phyloP scores from a whole-genome alignment of 495 filamentous ascomycete genomes.

The Immersiella caudata region DNA sequence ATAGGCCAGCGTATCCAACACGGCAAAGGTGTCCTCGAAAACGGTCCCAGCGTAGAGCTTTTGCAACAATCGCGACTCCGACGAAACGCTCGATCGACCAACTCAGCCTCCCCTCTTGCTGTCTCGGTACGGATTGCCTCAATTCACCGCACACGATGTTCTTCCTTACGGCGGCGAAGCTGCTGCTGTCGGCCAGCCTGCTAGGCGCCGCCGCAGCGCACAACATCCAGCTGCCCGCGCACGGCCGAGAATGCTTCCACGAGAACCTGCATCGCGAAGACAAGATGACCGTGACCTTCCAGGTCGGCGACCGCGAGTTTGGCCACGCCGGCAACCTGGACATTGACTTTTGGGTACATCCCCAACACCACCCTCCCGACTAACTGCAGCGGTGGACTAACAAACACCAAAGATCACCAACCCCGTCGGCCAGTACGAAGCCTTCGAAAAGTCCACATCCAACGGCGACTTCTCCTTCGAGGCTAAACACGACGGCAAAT shows the following conservation, averaged over 20 bases:
- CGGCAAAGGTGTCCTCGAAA: constrained; percentile 35
- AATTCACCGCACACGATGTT: constrained; percentile 32
- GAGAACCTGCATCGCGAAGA: constrained; percentile 90
- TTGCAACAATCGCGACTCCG: constrained; percentile 18
- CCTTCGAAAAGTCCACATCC: constrained; percentile 75
- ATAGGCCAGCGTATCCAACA: constrained; percentile 27
- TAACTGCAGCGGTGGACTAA: background rate
- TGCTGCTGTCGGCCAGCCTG: constrained; percentile 66
- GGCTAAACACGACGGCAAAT: constrained; percentile 82
- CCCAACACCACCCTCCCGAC: background rate
- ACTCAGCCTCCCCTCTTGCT: constrained; percentile 16
- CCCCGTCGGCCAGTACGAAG: constrained; percentile 70
- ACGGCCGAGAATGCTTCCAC: constrained; percentile 96
- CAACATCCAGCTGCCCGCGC: constrained; percentile 91
- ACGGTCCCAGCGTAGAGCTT: constrained; percentile 9
- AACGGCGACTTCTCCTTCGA: constrained; percentile 93
- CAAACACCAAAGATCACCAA: constrained; percentile 71
- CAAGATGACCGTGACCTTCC: constrained; percentile 97
- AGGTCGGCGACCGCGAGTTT: constrained; percentile 96
- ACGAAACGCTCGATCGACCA: constrained; percentile 30
- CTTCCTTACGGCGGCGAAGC: constrained; percentile 47
- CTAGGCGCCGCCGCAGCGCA: constrained; percentile 70
- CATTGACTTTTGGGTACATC: constrained; percentile 93
- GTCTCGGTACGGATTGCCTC: background rate
- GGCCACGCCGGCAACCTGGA: constrained; percentile 93